Conservation (phyloP, 805 yeast genomes). For the Saccharomycopsis babjevae region DNA sequence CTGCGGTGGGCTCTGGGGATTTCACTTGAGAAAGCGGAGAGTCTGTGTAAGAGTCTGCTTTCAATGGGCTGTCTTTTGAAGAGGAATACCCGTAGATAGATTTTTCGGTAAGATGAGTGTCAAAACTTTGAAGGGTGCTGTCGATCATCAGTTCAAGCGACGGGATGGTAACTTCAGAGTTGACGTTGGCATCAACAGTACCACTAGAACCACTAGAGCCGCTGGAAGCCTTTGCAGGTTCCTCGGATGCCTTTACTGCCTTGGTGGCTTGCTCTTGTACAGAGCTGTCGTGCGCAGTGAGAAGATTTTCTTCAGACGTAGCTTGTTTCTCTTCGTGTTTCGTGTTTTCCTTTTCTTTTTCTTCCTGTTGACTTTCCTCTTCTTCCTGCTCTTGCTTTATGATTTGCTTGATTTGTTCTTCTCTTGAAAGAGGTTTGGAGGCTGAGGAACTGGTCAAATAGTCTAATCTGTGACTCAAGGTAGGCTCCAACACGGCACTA, state of each 20-base stretch:
- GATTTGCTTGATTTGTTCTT: background rate
- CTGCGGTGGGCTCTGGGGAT: background rate
- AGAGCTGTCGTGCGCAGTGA: constrained; percentile 11
- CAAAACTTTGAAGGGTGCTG: constrained; percentile 11
- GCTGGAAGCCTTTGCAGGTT: background rate
- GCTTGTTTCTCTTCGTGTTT: background rate
- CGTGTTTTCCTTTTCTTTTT: background rate
- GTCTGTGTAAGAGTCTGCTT: background rate
- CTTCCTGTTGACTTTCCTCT: background rate
- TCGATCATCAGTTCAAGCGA: constrained; percentile 17
- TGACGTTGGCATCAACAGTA: background rate
- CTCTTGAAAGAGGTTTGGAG: background rate
- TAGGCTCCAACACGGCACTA: constrained; percentile 12
- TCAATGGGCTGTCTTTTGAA: background rate
- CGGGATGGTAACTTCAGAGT: constrained; percentile 1
- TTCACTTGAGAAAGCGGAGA: background rate
- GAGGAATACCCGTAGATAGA: constrained; percentile 11
- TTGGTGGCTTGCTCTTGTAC: background rate
- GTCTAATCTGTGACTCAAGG: constrained; percentile 14
- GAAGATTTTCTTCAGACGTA: constrained; percentile 17
- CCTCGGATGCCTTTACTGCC: background rate
- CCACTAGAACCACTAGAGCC: background rate
- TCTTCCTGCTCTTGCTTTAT: background rate
- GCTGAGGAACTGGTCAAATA: background rate
- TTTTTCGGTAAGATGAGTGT: constrained; percentile 11